Conservation (phyloP, 2,329 filamentous ascomycete genomes). For the Gyromitra esculenta region DNA sequence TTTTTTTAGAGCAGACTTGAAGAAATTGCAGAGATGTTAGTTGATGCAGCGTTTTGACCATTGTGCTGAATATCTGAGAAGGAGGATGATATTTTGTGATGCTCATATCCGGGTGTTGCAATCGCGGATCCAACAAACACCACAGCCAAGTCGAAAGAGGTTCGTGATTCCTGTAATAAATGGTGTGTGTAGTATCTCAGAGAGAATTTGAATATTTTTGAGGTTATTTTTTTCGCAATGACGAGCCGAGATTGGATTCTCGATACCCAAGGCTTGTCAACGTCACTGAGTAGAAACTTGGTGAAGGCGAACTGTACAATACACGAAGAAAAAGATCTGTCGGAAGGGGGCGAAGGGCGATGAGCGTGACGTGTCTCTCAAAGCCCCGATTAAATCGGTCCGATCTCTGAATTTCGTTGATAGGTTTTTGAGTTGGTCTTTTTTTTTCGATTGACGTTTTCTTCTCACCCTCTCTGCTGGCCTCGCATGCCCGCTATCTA, state of each 20-base stretch:
- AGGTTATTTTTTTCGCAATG: neutral
- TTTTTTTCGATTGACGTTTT: conserved; percentile 5
- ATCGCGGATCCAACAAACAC: neutral
- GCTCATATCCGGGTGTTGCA: neutral
- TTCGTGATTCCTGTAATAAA: conserved; percentile 3
- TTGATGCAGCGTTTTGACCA: conserved; percentile 1
- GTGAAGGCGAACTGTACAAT: neutral
- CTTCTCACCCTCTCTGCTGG: neutral
- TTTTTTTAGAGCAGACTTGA: neutral
- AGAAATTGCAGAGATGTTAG: neutral
- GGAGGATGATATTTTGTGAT: conserved; percentile 11
- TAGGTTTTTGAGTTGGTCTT: conserved; percentile 3
- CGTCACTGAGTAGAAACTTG: neutral
- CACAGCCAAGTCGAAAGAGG: neutral
- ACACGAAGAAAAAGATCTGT: neutral
- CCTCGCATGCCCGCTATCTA: neutral
- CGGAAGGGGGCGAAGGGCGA: neutral
- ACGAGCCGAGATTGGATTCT: neutral
- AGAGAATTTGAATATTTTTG: neutral
- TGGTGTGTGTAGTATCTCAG: neutral
- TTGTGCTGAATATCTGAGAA: neutral
- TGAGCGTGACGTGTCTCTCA: conserved; percentile 22
- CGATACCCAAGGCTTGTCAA: neutral
- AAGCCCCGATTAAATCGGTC: conserved; percentile 13
- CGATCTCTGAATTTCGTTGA: neutral